Percentiles rank a stretch among this genome's conserved stretches.
Evolutionary conservation across 768 basidiomycete species (phyloP).

Genomic region (Pleurotus cornucopiae): DNA sequence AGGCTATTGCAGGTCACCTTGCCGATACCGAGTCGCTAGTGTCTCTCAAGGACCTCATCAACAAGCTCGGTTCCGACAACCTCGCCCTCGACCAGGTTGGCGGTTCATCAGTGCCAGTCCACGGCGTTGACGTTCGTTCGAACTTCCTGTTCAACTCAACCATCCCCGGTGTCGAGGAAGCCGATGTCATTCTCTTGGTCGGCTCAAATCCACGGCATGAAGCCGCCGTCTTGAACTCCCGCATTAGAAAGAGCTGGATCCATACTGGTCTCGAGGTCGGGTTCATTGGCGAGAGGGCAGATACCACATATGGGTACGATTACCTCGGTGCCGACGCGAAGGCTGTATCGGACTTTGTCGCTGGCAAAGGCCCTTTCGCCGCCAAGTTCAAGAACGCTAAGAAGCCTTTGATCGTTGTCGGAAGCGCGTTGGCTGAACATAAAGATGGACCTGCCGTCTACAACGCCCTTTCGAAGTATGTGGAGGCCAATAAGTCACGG

Average conservation of each 20-base stretch:
- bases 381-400: conserved; percentile 87
- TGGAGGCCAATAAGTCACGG: conserved; percentile 68
- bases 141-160: conserved; percentile 97
- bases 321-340: conserved; percentile 78
- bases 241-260: conserved; percentile 93
- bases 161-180: conserved; percentile 85
- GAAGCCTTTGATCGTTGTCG: conserved; percentile 90
- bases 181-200: conserved; percentile 89
- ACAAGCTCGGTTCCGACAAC: conserved; percentile 94
- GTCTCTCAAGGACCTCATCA: conserved; percentile 89
- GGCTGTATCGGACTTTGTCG: conserved; percentile 71
- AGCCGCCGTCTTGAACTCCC: conserved; percentile 94
- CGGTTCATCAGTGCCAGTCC: conserved; percentile 64
- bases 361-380: conserved; percentile 77
- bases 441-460: conserved; percentile 77
- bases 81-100: conserved; percentile 71
- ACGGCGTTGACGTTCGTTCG: conserved; percentile 86
- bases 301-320: conserved; percentile 91
- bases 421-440: conserved; percentile 83
- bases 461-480: conserved; percentile 73
- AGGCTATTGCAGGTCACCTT: conserved; percentile 88
- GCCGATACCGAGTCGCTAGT: conserved; percentile 94
- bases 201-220: conserved; percentile 98
- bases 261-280: conserved; percentile 84
- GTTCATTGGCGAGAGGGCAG: conserved; percentile 84